phyloP scores from a whole-genome alignment of 2,329 filamentous ascomycete genomes.

The Huntiella moniliformis region DNA sequence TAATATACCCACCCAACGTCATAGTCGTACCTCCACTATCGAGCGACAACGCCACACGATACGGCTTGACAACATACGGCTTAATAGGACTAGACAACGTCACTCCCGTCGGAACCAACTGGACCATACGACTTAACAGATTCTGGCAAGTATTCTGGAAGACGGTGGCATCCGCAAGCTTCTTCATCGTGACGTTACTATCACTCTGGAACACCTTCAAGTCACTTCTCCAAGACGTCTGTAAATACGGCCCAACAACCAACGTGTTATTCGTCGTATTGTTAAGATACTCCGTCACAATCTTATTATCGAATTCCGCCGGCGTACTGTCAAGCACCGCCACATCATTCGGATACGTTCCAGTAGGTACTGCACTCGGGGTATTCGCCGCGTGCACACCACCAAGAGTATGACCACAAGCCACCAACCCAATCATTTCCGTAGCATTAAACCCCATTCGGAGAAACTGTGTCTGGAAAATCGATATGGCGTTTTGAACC shows the following conservation, averaged over 20 bases:
- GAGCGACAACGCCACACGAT: slow-evolving; percentile 35
- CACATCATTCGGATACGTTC: slow-evolving; percentile 25
- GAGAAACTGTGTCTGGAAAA: slow-evolving; percentile 34
- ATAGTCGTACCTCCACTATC: slow-evolving; percentile 28
- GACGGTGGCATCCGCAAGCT: slow-evolving; percentile 24
- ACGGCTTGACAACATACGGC: slow-evolving; percentile 42
- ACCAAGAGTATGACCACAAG: slow-evolving; percentile 43
- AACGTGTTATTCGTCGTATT: slow-evolving; percentile 36
- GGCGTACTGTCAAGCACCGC: slow-evolving; percentile 28
- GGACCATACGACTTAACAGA: slow-evolving; percentile 41
- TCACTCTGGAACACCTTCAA: slow-evolving; percentile 37
- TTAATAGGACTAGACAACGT: slow-evolving; percentile 31
- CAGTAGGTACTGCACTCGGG: slow-evolving; percentile 30
- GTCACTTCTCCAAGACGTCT: slow-evolving; percentile 30
- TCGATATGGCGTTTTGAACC: slow-evolving; percentile 33
- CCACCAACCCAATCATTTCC: slow-evolving; percentile 42
- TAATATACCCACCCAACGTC: slow-evolving; percentile 34
- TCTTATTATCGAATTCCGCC: slow-evolving; percentile 33
- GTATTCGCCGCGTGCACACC: slow-evolving; percentile 38
- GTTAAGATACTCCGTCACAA: slow-evolving; percentile 37
- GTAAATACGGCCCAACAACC: slow-evolving; percentile 30
- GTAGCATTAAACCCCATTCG: slow-evolving; percentile 36
- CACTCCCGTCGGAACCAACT: slow-evolving; percentile 35
- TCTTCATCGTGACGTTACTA: slow-evolving; percentile 32
- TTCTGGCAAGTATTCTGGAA: slow-evolving; percentile 30